Conservation (phyloP, 305 asterid species). For the Fraxinus nigra region DNA sequence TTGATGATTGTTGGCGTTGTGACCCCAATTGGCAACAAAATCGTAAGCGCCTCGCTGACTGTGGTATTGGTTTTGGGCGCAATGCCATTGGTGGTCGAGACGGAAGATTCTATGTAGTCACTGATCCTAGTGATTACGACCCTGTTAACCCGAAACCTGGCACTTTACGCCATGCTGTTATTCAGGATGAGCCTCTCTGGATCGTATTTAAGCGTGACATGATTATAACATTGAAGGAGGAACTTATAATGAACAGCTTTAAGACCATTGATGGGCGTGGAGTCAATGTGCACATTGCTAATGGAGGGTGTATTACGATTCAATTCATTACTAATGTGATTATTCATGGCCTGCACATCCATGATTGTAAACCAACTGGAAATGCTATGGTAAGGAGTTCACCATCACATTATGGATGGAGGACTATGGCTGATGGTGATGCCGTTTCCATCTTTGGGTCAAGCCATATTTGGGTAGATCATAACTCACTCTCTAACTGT, state of each 20-base stretch:
- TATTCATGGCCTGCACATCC: slow-evolving; percentile 83
- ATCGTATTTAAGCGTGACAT: slow-evolving; percentile 80
- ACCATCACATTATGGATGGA: slow-evolving; percentile 27
- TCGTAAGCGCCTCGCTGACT: slow-evolving; percentile 77
- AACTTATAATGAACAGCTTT: slow-evolving; percentile 89
- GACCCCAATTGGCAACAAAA: slow-evolving; percentile 69
- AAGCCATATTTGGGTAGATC: background rate
- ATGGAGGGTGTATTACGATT: slow-evolving; percentile 78
- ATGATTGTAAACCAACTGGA: slow-evolving; percentile 84
- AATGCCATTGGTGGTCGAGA: slow-evolving; percentile 93
- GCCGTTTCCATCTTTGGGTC: background rate
- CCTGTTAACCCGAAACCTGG: slow-evolving; percentile 82
- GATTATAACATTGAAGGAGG: slow-evolving; percentile 83
- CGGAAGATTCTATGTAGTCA: slow-evolving; percentile 68
- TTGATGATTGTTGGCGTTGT: slow-evolving; percentile 98
- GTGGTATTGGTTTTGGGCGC: slow-evolving; percentile 92
- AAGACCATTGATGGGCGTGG: slow-evolving; percentile 97
- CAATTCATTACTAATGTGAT: slow-evolving; percentile 83
- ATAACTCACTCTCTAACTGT: background rate
- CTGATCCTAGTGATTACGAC: slow-evolving; percentile 64
- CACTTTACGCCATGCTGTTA: slow-evolving; percentile 84
- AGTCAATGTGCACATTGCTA: slow-evolving; percentile 82
- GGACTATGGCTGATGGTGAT: background rate
- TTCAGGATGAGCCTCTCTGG: slow-evolving; percentile 88
- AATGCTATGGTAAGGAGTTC: slow-evolving; percentile 97